These are phyloP conservation scores for Dictyostelium intermedium DNA, from an alignment of 78 protist genomes.

Conservation along the genomic window DNA sequence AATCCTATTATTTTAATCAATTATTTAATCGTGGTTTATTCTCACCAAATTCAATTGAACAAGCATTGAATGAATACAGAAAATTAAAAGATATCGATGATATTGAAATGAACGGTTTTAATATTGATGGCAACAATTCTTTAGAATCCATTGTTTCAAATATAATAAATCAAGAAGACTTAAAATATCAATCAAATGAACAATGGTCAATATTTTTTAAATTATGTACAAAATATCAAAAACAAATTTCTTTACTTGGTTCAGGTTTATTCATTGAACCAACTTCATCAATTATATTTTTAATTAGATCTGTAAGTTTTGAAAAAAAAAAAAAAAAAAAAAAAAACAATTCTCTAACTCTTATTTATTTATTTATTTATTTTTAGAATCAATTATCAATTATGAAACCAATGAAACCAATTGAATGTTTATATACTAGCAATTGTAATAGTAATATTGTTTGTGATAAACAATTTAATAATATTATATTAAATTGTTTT, in stretches of 20 bases:
- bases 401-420: slow-evolving; percentile 55
- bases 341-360: background rate
- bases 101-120: background rate
- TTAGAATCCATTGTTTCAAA: background rate
- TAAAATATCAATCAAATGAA: slow-evolving; percentile 9
- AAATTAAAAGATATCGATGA: background rate
- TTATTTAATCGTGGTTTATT: slow-evolving; percentile 39
- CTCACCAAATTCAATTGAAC: slow-evolving; percentile 27
- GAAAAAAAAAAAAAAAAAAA: background rate
- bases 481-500: background rate
- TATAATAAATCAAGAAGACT: background rate
- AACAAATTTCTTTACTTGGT: background rate
- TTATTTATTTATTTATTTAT: background rate
- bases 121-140: background rate
- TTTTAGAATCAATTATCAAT: slow-evolving; percentile 50
- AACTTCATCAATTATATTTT: slow-evolving; percentile 21
- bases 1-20: background rate
- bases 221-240: slow-evolving; percentile 12
- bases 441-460: background rate
- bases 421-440: slow-evolving; percentile 6
- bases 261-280: slow-evolving; percentile 44
- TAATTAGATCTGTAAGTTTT: slow-evolving; percentile 27
- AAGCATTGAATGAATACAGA: slow-evolving; percentile 10
- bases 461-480: background rate
- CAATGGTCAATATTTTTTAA: slow-evolving; percentile 56